phyloP scores from a whole-genome alignment of 2,329 filamentous ascomycete genomes.

The Ampelomyces quisqualis region DNA sequence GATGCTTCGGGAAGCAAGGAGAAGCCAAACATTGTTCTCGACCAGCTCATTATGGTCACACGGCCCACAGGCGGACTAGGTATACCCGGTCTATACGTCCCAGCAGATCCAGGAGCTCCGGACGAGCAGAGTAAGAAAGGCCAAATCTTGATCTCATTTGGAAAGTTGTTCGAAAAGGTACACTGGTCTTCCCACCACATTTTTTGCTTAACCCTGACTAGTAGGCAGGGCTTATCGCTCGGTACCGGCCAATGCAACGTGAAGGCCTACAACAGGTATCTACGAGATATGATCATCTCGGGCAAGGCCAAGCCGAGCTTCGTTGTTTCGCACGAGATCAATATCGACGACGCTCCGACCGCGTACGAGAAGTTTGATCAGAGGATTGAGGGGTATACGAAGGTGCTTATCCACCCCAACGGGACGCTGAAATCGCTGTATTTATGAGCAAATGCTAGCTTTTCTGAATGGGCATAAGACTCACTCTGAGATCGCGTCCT shows the following conservation, averaged over 20 bases:
- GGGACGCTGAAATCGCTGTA: conserved; percentile 41
- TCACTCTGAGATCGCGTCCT: not conserved
- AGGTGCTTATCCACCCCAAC: conserved; percentile 68
- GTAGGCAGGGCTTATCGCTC: conserved; percentile 57
- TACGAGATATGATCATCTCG: conserved; percentile 65
- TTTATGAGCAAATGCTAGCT: conserved; percentile 2
- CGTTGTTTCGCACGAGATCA: conserved; percentile 65
- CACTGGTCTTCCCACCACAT: too few species aligned
- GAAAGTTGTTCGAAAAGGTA: conserved; percentile 69
- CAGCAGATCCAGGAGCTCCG: conserved; percentile 62
- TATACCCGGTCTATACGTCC: conserved; percentile 58
- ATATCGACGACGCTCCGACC: conserved; percentile 60
- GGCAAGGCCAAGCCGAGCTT: conserved; percentile 67
- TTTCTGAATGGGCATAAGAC: not conserved
- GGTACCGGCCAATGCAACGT: conserved; percentile 68
- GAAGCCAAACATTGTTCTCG: conserved; percentile 63
- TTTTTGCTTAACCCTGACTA: not conserved
- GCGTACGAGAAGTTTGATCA: conserved; percentile 69
- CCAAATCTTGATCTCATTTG: conserved; percentile 64
- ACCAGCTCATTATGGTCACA: conserved; percentile 65
- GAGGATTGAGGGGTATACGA: conserved; percentile 66
- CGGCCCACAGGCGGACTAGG: conserved; percentile 62
- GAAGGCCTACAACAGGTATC: conserved; percentile 66
- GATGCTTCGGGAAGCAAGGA: conserved; percentile 57
- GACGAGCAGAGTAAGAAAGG: conserved; percentile 63